phyloP scores from a whole-genome alignment of 108 stramenopile species.

The Seminavis robusta region DNA sequence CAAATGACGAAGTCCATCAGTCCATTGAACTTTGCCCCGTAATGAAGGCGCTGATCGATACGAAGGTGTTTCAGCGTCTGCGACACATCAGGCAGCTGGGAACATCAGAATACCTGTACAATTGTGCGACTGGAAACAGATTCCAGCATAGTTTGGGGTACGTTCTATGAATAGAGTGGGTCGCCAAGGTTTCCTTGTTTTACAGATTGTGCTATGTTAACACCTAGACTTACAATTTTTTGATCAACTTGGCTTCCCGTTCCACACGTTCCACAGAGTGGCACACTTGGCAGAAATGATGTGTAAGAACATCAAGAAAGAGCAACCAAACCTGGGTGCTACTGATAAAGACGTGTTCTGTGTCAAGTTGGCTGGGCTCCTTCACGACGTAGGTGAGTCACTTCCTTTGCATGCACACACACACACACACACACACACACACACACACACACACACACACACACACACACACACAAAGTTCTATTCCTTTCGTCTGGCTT shows the following conservation, averaged over 20 bases:
- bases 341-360: slow-evolving; percentile 84
- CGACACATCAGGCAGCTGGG: slow-evolving; percentile 84
- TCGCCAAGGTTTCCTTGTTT: too few relatives aligned
- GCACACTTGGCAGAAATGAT: slow-evolving; percentile 77
- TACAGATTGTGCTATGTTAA: too few relatives aligned
- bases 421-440: too few relatives aligned
- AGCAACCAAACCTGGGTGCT: slow-evolving; percentile 57
- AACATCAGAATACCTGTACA: slow-evolving; percentile 62
- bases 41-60: slow-evolving; percentile 61
- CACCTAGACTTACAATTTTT: too few relatives aligned
- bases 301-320: slow-evolving; percentile 30
- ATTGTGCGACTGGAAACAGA: slow-evolving; percentile 76
- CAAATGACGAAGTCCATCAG: slow-evolving; percentile 78
- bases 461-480: slow-evolving; percentile 1
- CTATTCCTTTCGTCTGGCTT: neutral
- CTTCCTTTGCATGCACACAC: too few relatives aligned
- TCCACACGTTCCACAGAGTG: too few relatives aligned
- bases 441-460: neutral
- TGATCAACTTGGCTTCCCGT: too few relatives aligned
- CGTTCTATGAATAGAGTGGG: neutral
- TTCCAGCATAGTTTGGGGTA: slow-evolving; percentile 81
- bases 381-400: slow-evolving; percentile 72
- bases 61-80: slow-evolving; percentile 80
- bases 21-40: slow-evolving; percentile 71
- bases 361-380: slow-evolving; percentile 89